A percentile compares a stretch with the other conserved stretches of the same genome.
These are phyloP conservation scores for Pilaira anomala DNA, from an alignment of 192 early-diverging fungal species.

Conservation along the genomic window DNA sequence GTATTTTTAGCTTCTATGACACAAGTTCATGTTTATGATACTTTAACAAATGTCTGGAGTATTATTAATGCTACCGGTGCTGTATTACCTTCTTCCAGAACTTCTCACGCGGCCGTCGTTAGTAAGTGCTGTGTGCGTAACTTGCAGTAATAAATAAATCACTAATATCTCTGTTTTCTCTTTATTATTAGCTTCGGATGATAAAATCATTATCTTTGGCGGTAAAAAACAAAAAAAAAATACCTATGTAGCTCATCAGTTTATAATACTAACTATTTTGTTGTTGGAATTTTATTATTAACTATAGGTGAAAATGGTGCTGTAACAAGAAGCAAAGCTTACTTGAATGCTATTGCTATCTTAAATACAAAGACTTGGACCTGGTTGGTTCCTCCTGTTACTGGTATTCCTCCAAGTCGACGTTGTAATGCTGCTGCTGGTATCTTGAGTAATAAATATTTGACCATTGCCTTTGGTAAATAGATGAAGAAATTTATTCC, in stretches of 20 bases:
- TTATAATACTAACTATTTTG: background rate
- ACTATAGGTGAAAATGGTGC: conserved; percentile 27
- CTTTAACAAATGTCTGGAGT: conserved; percentile 19
- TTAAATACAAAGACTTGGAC: conserved; percentile 32
- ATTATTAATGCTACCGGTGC: background rate
- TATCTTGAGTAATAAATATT: conserved; percentile 18
- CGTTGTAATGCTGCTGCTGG: conserved; percentile 23
- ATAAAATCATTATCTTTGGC: conserved; percentile 30
- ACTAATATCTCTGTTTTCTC: background rate
- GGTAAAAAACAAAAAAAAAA: too few relatives aligned
- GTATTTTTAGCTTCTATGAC: conserved; percentile 18
- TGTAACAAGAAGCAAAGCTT: conserved; percentile 3
- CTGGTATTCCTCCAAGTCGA: conserved; percentile 26
- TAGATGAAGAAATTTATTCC: background rate
- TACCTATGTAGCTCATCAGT: too few relatives aligned
- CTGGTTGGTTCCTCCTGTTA: conserved; percentile 18
- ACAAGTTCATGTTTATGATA: conserved; percentile 23
- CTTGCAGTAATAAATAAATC: background rate
- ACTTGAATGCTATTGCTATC: conserved; percentile 11
- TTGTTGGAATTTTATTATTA: too few relatives aligned
- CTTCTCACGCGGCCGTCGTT: conserved; percentile 24
- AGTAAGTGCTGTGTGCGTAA: conserved; percentile 30
- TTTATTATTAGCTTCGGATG: conserved; percentile 18
- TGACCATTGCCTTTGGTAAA: conserved; percentile 27
- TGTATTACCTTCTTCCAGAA: conserved; percentile 14